Percentiles rank a stretch among this genome's conserved stretches.
Evolutionary conservation across 2,329 filamentous ascomycete genomes (phyloP).

Genomic region (Colletotrichum nymphaeae): DNA sequence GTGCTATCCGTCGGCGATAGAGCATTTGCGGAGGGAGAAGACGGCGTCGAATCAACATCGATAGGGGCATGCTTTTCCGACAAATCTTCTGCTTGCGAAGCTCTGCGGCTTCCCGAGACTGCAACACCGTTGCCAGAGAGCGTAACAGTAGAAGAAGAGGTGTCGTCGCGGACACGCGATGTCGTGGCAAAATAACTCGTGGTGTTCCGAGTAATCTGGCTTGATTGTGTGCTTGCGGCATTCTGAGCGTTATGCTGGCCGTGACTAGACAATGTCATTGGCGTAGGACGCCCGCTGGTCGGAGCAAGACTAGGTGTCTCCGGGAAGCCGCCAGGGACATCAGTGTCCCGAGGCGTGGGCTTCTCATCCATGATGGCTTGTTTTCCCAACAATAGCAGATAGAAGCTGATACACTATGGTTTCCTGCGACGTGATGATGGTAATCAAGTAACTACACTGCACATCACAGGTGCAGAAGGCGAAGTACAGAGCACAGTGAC

Average conservation of each 20-base stretch:
- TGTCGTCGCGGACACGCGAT: not conserved
- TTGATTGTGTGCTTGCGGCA: not conserved
- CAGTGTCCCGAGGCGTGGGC: conserved; percentile 44
- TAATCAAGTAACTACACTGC: not conserved
- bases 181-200: not conserved
- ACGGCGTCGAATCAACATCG: conserved; percentile 2
- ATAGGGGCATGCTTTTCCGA: not conserved
- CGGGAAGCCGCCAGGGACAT: conserved; percentile 47
- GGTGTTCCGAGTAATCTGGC: not conserved
- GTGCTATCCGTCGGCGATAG: conserved; percentile 16
- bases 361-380: conserved; percentile 40
- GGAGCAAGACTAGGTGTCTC: conserved; percentile 41
- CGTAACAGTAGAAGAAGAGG: conserved; percentile 21
- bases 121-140: not conserved
- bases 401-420: not conserved
- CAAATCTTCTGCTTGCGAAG: not conserved
- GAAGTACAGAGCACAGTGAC: too few relatives aligned
- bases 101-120: not conserved
- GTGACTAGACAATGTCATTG: conserved; percentile 3
- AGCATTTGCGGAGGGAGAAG: conserved; percentile 11
- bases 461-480: not conserved
- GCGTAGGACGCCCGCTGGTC: conserved; percentile 30
- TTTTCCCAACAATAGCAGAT: not conserved
- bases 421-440: not conserved
- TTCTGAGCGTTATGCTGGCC: not conserved